Base-by-base conservation (phyloP, 2,329 filamentous ascomycete genomes). In the Aspergillus ochraceoroseus region DNA sequence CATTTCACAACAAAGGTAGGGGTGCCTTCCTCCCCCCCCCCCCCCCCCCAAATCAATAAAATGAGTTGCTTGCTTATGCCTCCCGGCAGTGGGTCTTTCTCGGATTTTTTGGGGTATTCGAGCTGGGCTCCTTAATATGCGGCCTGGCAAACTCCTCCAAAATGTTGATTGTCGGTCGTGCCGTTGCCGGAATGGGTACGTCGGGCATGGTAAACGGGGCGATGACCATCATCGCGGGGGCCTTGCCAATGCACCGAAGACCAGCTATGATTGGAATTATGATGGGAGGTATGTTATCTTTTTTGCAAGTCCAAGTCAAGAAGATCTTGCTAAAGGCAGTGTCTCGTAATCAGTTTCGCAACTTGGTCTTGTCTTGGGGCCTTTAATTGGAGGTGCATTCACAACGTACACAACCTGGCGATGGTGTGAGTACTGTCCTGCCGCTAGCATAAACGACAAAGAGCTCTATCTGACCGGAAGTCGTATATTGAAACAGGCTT, bases 321-420 rank as follows among this genome's bases (percentile, higher is more conserved):
- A n/a, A n/a, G n/a, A n/a, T n/a, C n/a, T n/a, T n/a, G n/a, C n/a
- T n/a, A n/a, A n/a, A n/a, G n/a, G n/a, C n/a, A n/a, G n/a, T n/a
- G n/a, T n/a, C n/a, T n/a, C n/a, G n/a, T n/a, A n/a, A 7, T 63
- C 62, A 11, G 56, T 56, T 4, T 55, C 57, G 19, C 60, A 57
- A 3, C 55, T 65, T 47, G 54, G 58, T 2, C 59, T 56, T 4
- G 50, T 63, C n/a, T 48, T 52, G 9, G 60, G 59, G 4, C 62
- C 61, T 5, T 37, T 70, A 4, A 41, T 51, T 30, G 70, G 70
- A 4, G 64, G 64, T 36, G 61, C 57, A 15, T 62, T 67, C 32
- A 66, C 64, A 5, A 52, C 61, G 19, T 41, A 54, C 26, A 43
- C 61, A 4, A 63, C 66, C 11, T 73, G 71, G 70, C 54, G 71